These are phyloP conservation scores for Purshia tridentata DNA, from an alignment of 306 rosid genomes.

Conservation along the genomic window DNA sequence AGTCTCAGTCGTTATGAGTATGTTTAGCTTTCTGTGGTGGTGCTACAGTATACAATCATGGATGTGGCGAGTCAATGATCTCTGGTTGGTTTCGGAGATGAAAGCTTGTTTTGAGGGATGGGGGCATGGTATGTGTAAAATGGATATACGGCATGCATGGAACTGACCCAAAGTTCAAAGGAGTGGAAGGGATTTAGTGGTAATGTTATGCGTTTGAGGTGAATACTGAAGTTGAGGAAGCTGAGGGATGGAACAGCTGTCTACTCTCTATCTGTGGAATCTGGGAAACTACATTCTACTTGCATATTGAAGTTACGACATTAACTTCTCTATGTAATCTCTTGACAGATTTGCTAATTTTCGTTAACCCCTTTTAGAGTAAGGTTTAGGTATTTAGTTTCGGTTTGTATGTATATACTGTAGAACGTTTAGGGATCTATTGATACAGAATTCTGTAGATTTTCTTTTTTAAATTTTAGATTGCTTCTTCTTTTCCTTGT, in stretches of 20 bases:
- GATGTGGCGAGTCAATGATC: constrained; percentile 39
- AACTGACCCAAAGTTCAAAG: constrained; percentile 23
- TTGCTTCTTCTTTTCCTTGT: background rate
- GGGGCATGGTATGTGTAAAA: background rate
- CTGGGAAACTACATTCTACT: constrained; percentile 31
- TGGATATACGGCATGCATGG: constrained; percentile 11
- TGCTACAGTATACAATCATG: constrained; percentile 28
- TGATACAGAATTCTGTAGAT: constrained; percentile 21
- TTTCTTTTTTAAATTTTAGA: background rate
- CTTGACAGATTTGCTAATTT: constrained; percentile 4
- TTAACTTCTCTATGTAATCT: constrained; percentile 7
- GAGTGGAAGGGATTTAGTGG: constrained; percentile 28
- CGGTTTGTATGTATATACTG: constrained; percentile 16
- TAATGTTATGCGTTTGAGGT: constrained; percentile 16
- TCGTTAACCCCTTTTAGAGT: constrained; percentile 8
- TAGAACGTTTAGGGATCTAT: constrained; percentile 17
- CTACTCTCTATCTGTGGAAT: constrained; percentile 28
- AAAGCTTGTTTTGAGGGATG: background rate
- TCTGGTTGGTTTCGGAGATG: constrained; percentile 25
- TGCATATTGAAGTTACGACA: constrained; percentile 22
- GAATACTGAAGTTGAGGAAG: background rate
- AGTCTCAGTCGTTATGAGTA: constrained; percentile 29
- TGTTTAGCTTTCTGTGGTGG: constrained; percentile 38
- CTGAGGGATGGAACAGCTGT: constrained; percentile 27
- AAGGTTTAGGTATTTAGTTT: constrained; percentile 11